A percentile compares a stretch with the other conserved stretches of the same genome.
Conservation (phyloP, 371 early-diverging fungal genomes). For the Blastocladiella emersonii region DNA sequence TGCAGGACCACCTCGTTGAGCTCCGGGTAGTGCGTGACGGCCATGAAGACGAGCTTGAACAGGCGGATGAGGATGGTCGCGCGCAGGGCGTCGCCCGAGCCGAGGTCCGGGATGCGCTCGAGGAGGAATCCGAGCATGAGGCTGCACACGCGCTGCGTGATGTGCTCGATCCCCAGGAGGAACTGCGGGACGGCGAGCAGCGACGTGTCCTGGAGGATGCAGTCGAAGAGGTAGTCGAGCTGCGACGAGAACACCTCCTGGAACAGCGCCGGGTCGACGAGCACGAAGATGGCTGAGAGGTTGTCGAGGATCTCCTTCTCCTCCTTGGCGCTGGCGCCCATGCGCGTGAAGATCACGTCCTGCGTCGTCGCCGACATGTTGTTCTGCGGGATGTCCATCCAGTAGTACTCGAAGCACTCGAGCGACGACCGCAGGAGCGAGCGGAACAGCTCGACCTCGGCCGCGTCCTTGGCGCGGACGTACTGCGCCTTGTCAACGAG, state of each 20-base stretch:
- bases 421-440: slow-evolving; percentile 72
- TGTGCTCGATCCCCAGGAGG: slow-evolving; percentile 65
- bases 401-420: slow-evolving; percentile 72
- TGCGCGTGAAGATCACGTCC: slow-evolving; percentile 1
- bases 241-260: slow-evolving; percentile 88
- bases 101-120: slow-evolving; percentile 68
- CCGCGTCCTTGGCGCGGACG: neutral
- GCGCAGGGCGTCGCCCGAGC: slow-evolving; percentile 54
- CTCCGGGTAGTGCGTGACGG: slow-evolving; percentile 83
- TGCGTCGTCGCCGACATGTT: neutral
- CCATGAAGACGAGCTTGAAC: slow-evolving; percentile 87
- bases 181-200: slow-evolving; percentile 77
- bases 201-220: slow-evolving; percentile 61
- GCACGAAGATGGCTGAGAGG: slow-evolving; percentile 75
- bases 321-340: slow-evolving; percentile 29
- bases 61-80: slow-evolving; percentile 73
- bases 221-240: slow-evolving; percentile 70
- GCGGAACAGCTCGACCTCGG: slow-evolving; percentile 20
- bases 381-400: slow-evolving; percentile 34
- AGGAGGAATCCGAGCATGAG: slow-evolving; percentile 63
- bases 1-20: slow-evolving; percentile 78
- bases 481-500: neutral
- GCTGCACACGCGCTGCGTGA: slow-evolving; percentile 64
- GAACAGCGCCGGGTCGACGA: slow-evolving; percentile 79
- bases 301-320: slow-evolving; percentile 85